Base-by-base conservation (phyloP, 1,284 basidiomycete genomes). In the Trametes hirsuta region DNA sequence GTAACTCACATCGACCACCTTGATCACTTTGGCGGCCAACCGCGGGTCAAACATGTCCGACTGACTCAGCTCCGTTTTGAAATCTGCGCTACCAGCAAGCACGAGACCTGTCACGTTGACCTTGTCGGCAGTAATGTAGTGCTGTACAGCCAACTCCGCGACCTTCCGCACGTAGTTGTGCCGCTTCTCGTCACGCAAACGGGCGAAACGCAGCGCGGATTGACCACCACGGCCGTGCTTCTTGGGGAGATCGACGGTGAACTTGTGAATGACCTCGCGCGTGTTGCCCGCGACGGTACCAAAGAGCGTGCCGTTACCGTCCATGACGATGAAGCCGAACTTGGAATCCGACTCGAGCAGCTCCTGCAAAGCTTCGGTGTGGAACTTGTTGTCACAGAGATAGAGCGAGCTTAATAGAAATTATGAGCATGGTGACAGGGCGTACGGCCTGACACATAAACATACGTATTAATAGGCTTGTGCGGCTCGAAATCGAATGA, bases 211-310 rank as follows among this genome's bases (percentile, higher is more conserved):
- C 55, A 99, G 84, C 34, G 97, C 97, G 62, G 97, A 99, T 79
- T 99, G 97, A 80, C 97, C 97, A 90, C 97, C 97, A 85, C 97
- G 97, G 69, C 95, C 95, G 77, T 99, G 97, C 84, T 99, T 99
- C 83, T 99, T 99, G 52, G 97, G 97, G 21, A 99, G 84, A 79
- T 99, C 97, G 74, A 99, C 97, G 39, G 92, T 95, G 80, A 99
- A 97, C 77, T 99, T 99, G 81, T 99, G 95, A 59, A 98, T 84
- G 54, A 99, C 87, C 65, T 98, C 96, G 68, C 97, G 93, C 21
- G 97, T 98, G 79, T 99, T 99, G 55, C 97, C 97, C 0, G 95
- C 88, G 48, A 99, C 87, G 3, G 93, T 95, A 65, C 97, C 97
- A 69, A 98, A 99, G 46, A 99, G 89, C 21, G 94, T 93, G 39